Evolutionary conservation across 1,284 basidiomycete genomes (phyloP).

Genomic region (Pyrrhoderma noxium): DNA sequence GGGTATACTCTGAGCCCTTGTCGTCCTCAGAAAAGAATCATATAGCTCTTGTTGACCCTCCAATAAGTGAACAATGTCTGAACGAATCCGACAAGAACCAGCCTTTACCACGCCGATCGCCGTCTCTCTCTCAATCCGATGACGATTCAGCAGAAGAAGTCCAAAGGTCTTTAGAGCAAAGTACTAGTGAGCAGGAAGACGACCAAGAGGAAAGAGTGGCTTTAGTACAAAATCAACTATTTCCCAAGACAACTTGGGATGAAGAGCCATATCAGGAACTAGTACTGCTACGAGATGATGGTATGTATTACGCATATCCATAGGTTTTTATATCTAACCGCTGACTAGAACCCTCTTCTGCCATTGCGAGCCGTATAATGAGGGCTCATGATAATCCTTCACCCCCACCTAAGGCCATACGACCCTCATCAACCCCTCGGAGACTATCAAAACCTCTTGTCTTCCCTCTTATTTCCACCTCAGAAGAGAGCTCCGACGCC

Average conservation of each 20-base stretch:
- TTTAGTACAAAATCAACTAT: too few relatives aligned
- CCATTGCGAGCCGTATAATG: conserved; percentile 53
- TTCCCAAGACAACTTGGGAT: conserved; percentile 4
- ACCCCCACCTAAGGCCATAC: conserved; percentile 46
- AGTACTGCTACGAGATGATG: conserved; percentile 11
- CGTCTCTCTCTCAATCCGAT: conserved; percentile 36
- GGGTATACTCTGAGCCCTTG: conserved; percentile 46
- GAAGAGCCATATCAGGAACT: conserved; percentile 5
- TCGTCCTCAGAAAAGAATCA: conserved; percentile 50
- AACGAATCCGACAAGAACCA: conserved; percentile 19
- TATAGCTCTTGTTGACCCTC: conserved; percentile 25
- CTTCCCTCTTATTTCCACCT: conserved; percentile 2
- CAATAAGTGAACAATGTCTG: conserved; percentile 11
- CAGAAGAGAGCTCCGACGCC: conserved; percentile 9
- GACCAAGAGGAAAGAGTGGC: conserved; percentile 23
- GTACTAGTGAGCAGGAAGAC: conserved; percentile 25
- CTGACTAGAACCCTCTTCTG: conserved; percentile 53
- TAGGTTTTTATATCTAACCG: not conserved
- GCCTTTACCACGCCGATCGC: conserved; percentile 43
- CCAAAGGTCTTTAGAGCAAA: conserved; percentile 19
- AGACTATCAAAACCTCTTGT: conserved; percentile 5
- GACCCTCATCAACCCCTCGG: conserved; percentile 9
- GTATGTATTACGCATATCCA: conserved; percentile 3
- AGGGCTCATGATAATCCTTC: conserved; percentile 69
- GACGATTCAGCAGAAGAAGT: not conserved